phyloP scores from a whole-genome alignment of 805 yeast genomes.

The Suhomyces sp. region DNA sequence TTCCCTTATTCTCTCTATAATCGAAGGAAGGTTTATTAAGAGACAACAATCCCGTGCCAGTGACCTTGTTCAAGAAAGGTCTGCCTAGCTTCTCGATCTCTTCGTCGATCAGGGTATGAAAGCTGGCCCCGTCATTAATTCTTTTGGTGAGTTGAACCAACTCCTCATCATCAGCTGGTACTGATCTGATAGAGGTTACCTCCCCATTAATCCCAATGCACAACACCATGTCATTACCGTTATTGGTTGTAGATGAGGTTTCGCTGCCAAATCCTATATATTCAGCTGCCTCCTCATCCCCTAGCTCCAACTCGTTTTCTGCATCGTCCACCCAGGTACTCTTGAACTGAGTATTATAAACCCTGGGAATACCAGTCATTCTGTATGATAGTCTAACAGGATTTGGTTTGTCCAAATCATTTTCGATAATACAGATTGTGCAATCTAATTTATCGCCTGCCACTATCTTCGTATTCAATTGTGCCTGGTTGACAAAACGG shows the following conservation, averaged over 20 bases:
- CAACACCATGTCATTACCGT: constrained; percentile 13
- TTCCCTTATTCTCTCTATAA: constrained; percentile 21
- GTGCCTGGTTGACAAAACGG: constrained; percentile 30
- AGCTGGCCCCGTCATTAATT: constrained; percentile 9
- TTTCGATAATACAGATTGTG: constrained; percentile 26
- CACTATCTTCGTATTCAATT: constrained; percentile 20
- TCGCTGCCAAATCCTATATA: too few relatives aligned
- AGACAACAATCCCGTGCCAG: constrained; percentile 41
- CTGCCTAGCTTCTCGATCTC: constrained; percentile 24
- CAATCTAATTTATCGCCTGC: constrained; percentile 39
- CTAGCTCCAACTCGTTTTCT: constrained; percentile 1
- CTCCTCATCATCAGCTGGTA: constrained; percentile 14
- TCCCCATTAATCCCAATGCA: constrained; percentile 42
- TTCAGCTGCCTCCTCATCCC: neutral
- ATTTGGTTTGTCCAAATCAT: constrained; percentile 5
- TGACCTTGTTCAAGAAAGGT: constrained; percentile 36
- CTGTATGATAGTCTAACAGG: constrained; percentile 11
- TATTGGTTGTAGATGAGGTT: neutral
- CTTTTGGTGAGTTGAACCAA: constrained; percentile 13
- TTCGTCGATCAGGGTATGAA: constrained; percentile 12
- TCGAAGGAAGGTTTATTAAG: constrained; percentile 38
- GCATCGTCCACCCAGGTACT: constrained; percentile 20
- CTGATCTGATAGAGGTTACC: constrained; percentile 19
- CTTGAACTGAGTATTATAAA: constrained; percentile 22
- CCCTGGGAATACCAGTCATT: constrained; percentile 34